Percentiles rank a stretch among this genome's conserved stretches.
Conservation (phyloP, 129 eudicot genomes). For the Escallonia herrerae region DNA sequence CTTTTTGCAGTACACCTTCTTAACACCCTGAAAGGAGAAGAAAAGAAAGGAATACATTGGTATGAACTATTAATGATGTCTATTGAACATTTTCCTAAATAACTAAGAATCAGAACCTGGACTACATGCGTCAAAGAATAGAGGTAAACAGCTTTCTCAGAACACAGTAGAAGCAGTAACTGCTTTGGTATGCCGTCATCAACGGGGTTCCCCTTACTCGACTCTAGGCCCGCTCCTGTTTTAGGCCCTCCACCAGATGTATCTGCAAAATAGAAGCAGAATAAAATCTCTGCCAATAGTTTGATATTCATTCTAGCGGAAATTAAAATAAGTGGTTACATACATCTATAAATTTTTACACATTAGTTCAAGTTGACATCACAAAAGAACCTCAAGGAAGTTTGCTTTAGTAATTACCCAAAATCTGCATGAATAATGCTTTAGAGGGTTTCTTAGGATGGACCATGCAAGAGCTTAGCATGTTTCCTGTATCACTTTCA, state of each 20-base stretch:
- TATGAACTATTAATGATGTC: neutral
- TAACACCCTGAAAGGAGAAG: constrained; percentile 49
- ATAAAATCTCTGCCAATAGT: constrained; percentile 4
- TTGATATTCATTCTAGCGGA: neutral
- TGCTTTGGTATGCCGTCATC: constrained; percentile 56
- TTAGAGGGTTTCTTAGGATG: constrained; percentile 79
- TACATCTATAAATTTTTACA: neutral
- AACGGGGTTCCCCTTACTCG: constrained; percentile 30
- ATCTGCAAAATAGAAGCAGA: constrained; percentile 21
- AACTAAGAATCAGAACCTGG: constrained; percentile 38
- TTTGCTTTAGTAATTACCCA: constrained; percentile 41
- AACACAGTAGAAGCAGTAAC: constrained; percentile 42
- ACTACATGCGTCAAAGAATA: constrained; percentile 67
- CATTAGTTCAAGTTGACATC: neutral
- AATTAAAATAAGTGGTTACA: neutral
- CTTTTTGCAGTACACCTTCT: constrained; percentile 84
- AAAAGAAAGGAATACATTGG: neutral
- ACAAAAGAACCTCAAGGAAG: constrained; percentile 13
- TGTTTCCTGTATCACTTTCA: constrained; percentile 82
- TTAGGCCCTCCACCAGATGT: constrained; percentile 43
- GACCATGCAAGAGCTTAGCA: constrained; percentile 45
- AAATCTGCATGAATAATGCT: constrained; percentile 57
- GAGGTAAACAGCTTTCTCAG: constrained; percentile 85
- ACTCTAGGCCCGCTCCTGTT: constrained; percentile 21
- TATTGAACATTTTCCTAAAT: constrained; percentile 3